phyloP scores from a whole-genome alignment of 257 asterid species.

The Linderniella brevidens region DNA sequence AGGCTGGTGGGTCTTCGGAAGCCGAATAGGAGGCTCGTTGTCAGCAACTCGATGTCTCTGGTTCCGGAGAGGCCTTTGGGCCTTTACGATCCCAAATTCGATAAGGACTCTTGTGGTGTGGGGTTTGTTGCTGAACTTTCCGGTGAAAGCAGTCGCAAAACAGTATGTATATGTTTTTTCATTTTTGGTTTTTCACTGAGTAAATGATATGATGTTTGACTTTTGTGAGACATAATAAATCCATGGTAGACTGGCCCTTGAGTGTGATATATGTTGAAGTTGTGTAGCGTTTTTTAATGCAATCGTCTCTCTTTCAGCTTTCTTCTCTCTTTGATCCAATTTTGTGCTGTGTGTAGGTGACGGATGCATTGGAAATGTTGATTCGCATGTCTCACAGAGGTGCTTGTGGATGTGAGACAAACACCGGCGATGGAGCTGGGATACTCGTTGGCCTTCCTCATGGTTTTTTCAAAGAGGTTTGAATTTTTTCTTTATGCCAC shows the following conservation, averaged over 20 bases:
- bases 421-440: conserved; percentile 99
- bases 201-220: background rate
- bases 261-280: too few species aligned
- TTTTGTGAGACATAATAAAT: background rate
- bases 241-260: too few species aligned
- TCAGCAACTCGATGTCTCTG: conserved; percentile 56
- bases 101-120: conserved; percentile 97
- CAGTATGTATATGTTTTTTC: conserved; percentile 26
- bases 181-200: background rate
- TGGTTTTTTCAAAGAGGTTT: conserved; percentile 72
- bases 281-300: too few species aligned
- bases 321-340: too few species aligned
- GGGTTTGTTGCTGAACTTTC: conserved; percentile 98
- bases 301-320: too few species aligned
- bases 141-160: conserved; percentile 86
- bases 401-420: conserved; percentile 95
- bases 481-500: conserved; percentile 1
- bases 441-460: conserved; percentile 94
- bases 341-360: conserved; percentile 35
- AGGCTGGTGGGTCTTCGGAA: conserved; percentile 26
- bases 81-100: conserved; percentile 76
- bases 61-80: conserved; percentile 96
- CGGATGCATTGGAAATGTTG: conserved; percentile 94
- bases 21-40: conserved; percentile 42
- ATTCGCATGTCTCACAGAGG: conserved; percentile 95